Percentiles rank a stretch among this genome's conserved stretches.
phyloP scores from a whole-genome alignment of 2,329 filamentous ascomycete genomes.

The Ustulina deusta region DNA sequence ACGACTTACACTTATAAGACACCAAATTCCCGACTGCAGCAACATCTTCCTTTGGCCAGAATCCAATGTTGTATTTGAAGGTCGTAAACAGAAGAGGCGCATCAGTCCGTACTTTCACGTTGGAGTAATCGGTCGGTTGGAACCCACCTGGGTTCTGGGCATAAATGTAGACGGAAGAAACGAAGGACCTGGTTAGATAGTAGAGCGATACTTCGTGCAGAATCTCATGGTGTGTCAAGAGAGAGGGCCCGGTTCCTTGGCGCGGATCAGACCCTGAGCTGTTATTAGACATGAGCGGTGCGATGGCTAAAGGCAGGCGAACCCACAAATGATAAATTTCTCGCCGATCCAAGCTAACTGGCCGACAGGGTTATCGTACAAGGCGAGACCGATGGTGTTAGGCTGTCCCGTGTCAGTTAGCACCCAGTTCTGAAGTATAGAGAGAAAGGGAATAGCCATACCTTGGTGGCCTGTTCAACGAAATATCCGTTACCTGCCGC shows the following conservation, averaged over 20 bases:
- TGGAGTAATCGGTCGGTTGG: constrained; percentile 8
- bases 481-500: constrained; percentile 15
- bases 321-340: constrained; percentile 27
- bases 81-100: constrained; percentile 27
- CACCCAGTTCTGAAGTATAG: background rate
- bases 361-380: constrained; percentile 27
- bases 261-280: constrained; percentile 27
- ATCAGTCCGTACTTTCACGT: constrained; percentile 20
- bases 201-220: constrained; percentile 22
- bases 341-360: constrained; percentile 27
- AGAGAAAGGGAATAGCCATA: background rate
- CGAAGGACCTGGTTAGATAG: constrained; percentile 20
- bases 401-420: constrained; percentile 9
- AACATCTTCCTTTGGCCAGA: constrained; percentile 29
- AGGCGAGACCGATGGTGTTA: constrained; percentile 24
- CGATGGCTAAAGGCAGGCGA: background rate
- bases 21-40: constrained; percentile 27
- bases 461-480: constrained; percentile 16
- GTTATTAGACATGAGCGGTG: constrained; percentile 1
- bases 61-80: constrained; percentile 27
- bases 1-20: constrained; percentile 25
- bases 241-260: constrained; percentile 18
- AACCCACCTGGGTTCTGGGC: constrained; percentile 21
- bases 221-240: constrained; percentile 25
- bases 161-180: constrained; percentile 25